These are phyloP conservation scores for Aureobasidium lini DNA, from an alignment of 2,329 filamentous ascomycete genomes.

Conservation along the genomic window DNA sequence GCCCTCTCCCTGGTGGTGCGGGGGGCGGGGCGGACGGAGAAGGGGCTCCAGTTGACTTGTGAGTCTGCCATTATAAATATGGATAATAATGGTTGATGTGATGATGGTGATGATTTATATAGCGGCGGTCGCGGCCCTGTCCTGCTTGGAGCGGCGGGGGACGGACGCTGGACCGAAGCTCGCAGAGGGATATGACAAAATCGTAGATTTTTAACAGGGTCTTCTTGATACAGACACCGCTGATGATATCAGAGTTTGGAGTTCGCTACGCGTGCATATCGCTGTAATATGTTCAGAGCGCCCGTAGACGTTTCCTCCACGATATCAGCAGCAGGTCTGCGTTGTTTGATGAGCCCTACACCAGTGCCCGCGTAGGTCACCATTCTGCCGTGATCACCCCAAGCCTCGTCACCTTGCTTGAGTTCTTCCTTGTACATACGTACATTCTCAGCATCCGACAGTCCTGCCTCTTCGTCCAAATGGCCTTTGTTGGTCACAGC, in stretches of 20 bases:
- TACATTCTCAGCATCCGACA: constrained; percentile 34
- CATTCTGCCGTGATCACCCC: constrained; percentile 41
- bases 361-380: constrained; percentile 55
- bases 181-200: too few relatives aligned
- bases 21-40: too few relatives aligned
- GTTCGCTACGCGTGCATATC: neutral
- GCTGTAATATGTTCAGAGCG: neutral
- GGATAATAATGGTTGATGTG: too few relatives aligned
- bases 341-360: constrained; percentile 48
- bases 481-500: constrained; percentile 50
- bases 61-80: too few relatives aligned
- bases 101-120: too few relatives aligned
- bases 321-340: constrained; percentile 45
- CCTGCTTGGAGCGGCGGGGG: too few relatives aligned
- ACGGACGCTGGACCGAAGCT: too few relatives aligned
- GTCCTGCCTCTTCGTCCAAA: constrained; percentile 30
- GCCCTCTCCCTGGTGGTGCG: too few relatives aligned
- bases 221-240: too few relatives aligned
- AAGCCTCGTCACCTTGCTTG: constrained; percentile 41
- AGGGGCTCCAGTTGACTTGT: too few relatives aligned
- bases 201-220: too few relatives aligned
- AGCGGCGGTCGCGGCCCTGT: too few relatives aligned
- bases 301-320: constrained; percentile 31
- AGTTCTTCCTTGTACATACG: constrained; percentile 37
- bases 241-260: neutral